A percentile compares a stretch with the other conserved stretches of the same genome.
These are phyloP conservation scores for Aegilops speltoides DNA, from an alignment of 176 grass and related monocot species.

Conservation along the genomic window DNA sequence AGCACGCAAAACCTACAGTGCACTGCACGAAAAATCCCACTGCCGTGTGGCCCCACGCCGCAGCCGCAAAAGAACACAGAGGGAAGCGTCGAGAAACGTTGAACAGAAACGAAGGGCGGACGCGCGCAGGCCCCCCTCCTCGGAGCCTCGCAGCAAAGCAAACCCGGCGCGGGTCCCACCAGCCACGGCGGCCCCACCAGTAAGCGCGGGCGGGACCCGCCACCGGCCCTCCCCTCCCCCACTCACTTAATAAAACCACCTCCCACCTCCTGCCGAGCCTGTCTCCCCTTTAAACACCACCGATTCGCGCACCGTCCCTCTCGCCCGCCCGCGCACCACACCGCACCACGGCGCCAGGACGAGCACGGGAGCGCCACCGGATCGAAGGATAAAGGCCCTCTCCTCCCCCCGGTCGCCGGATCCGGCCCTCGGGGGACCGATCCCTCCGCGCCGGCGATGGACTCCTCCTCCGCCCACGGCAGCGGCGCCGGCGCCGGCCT, in stretches of 20 bases:
- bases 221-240: neutral
- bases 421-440: conserved; percentile 6
- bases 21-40: neutral
- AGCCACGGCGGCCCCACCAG: neutral
- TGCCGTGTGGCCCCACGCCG: neutral
- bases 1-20: too few relatives aligned
- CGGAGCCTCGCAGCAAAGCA: conserved; percentile 9
- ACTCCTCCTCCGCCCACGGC: conserved; percentile 7
- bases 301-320: conserved; percentile 18
- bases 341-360: neutral
- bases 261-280: conserved; percentile 34
- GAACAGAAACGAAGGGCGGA: too few relatives aligned
- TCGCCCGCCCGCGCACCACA: conserved; percentile 15
- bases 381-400: neutral
- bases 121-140: too few relatives aligned
- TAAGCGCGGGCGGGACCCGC: neutral
- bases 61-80: neutral
- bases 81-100: neutral
- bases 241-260: conserved; percentile 47
- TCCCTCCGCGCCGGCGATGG: conserved; percentile 38
- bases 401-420: neutral
- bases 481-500: neutral
- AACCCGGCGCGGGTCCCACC: neutral
- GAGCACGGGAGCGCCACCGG: conserved; percentile 38
- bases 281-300: conserved; percentile 49